These are phyloP conservation scores for Salix udensis DNA, from an alignment of 345 rosid genomes.

Conservation along the genomic window DNA sequence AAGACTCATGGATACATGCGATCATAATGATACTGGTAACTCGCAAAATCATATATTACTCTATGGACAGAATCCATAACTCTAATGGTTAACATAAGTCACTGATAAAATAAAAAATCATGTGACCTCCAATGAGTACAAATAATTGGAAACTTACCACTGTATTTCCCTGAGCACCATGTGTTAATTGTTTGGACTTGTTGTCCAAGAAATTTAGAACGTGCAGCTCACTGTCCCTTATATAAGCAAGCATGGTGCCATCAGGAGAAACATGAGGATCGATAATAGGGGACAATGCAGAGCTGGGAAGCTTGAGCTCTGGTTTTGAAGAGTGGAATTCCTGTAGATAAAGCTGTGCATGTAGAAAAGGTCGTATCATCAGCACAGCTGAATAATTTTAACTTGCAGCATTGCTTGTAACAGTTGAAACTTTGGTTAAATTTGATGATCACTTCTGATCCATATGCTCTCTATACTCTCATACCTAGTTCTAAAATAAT, in stretches of 20 bases:
- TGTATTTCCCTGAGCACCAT: slow-evolving; percentile 53
- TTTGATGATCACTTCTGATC: not conserved
- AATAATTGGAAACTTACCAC: slow-evolving; percentile 47
- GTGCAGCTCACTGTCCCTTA: slow-evolving; percentile 69
- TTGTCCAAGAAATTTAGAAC: slow-evolving; percentile 52
- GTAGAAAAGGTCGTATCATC: slow-evolving; percentile 6
- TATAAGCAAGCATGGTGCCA: slow-evolving; percentile 72
- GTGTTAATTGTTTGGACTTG: slow-evolving; percentile 60
- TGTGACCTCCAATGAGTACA: not conserved
- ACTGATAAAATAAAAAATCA: not conserved
- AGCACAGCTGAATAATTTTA: not conserved
- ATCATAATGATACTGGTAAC: not conserved
- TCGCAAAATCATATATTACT: not conserved
- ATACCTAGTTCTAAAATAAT: not conserved
- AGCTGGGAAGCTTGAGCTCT: slow-evolving; percentile 66
- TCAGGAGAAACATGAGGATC: slow-evolving; percentile 91
- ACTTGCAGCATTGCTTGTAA: not conserved
- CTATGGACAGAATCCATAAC: not conserved
- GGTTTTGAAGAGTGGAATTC: slow-evolving; percentile 63
- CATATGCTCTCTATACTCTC: not conserved
- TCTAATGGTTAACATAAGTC: not conserved
- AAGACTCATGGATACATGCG: not conserved
- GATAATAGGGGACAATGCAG: slow-evolving; percentile 55
- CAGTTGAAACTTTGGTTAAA: not conserved
- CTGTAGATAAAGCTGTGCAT: slow-evolving; percentile 69